phyloP scores from a whole-genome alignment of 768 basidiomycete species.

The Candolleomyces efflorescens region DNA sequence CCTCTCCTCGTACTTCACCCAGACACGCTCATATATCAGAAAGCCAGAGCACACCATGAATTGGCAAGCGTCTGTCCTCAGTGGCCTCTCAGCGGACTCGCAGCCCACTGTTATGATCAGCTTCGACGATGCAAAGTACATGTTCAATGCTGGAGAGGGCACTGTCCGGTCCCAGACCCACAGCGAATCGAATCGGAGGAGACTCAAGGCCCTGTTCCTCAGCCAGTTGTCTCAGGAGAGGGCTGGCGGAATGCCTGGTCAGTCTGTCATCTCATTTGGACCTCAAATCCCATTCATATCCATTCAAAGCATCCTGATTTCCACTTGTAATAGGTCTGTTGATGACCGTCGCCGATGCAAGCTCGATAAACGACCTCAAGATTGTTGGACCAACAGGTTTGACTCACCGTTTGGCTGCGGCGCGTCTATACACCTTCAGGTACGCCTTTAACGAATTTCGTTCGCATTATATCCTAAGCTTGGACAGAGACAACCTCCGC shows the following conservation, averaged over 20 bases:
- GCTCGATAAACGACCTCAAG: slow-evolving; percentile 47
- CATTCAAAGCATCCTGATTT: background rate
- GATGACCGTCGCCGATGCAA: slow-evolving; percentile 76
- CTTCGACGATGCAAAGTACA: slow-evolving; percentile 77
- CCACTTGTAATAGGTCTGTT: slow-evolving; percentile 48
- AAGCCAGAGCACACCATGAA: slow-evolving; percentile 20
- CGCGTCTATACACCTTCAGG: slow-evolving; percentile 68
- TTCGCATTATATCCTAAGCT: slow-evolving; percentile 4
- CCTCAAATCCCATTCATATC: background rate
- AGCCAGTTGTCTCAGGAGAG: slow-evolving; percentile 61
- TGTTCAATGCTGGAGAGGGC: slow-evolving; percentile 87
- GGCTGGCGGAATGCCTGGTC: slow-evolving; percentile 72
- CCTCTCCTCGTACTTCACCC: background rate
- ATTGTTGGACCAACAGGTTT: slow-evolving; percentile 73
- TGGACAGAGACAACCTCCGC: slow-evolving; percentile 34
- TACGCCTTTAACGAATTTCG: slow-evolving; percentile 24
- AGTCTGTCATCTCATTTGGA: slow-evolving; percentile 10
- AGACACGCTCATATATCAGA: background rate
- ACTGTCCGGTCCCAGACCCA: slow-evolving; percentile 72
- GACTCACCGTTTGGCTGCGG: slow-evolving; percentile 65
- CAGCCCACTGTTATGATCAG: slow-evolving; percentile 71
- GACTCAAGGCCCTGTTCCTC: slow-evolving; percentile 67
- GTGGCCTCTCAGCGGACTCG: slow-evolving; percentile 66
- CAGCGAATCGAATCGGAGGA: slow-evolving; percentile 60
- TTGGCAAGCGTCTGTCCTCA: slow-evolving; percentile 63